phyloP scores from a whole-genome alignment of 2,329 filamentous ascomycete species.

The Pseudogymnoascus sp. region DNA sequence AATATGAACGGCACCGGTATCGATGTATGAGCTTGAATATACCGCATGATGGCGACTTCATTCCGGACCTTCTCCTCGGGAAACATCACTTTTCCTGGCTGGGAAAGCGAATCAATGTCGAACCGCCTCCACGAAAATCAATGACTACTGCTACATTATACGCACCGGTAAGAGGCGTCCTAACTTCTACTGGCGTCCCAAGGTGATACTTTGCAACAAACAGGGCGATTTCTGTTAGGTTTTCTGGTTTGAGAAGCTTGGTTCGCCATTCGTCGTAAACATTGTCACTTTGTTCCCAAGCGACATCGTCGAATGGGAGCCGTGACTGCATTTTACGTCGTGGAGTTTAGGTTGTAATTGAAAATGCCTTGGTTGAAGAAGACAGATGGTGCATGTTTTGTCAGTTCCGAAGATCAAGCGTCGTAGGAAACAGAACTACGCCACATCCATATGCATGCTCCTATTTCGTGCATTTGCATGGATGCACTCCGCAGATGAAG shows the following conservation, averaged over 20 bases:
- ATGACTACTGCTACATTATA: neutral
- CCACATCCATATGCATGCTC: neutral
- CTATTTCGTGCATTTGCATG: neutral
- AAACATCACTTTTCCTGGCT: conserved; percentile 13
- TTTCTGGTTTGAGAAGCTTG: neutral
- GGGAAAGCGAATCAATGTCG: conserved; percentile 14
- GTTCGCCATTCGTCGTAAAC: neutral
- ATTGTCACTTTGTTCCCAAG: neutral
- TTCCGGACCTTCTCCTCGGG: conserved; percentile 16
- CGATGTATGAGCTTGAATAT: conserved; percentile 13
- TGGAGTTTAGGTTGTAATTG: neutral
- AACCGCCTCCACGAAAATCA: neutral
- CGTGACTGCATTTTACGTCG: neutral
- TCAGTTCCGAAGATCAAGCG: neutral
- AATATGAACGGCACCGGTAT: conserved; percentile 18
- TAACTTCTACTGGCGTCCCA: neutral
- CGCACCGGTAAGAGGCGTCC: neutral
- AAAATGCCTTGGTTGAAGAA: neutral
- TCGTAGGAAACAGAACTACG: neutral
- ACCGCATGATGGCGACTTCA: conserved; percentile 15
- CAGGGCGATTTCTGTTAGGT: neutral
- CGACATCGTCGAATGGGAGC: neutral
- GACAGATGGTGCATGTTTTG: neutral
- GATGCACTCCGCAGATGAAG: neutral
- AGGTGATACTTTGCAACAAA: neutral